Evolutionary conservation across 2,329 filamentous ascomycete species (phyloP).

Genomic region (Sarocladium brachiariae): DNA sequence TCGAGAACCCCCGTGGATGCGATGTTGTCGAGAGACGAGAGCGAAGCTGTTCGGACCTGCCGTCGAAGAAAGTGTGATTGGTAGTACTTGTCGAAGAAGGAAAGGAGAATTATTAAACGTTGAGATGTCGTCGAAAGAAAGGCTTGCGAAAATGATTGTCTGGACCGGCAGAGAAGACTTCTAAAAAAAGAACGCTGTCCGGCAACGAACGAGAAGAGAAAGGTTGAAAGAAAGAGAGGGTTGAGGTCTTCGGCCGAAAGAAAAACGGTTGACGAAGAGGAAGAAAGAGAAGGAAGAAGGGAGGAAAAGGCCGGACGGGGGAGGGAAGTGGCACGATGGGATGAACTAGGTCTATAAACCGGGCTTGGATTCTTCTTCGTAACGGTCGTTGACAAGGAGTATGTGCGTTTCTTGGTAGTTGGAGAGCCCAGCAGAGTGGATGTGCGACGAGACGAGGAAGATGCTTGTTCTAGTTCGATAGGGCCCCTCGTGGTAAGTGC

Average conservation of each 20-base stretch:
- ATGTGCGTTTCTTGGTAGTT: background rate
- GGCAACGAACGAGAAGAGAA: constrained; percentile 9
- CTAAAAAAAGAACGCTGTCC: constrained; percentile 12
- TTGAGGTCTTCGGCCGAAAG: constrained; percentile 10
- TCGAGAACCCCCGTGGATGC: background rate
- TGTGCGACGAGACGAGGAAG: background rate
- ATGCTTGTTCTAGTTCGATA: background rate
- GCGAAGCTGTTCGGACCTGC: constrained; percentile 10
- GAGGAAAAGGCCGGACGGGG: constrained; percentile 2
- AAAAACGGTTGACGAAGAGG: constrained; percentile 8
- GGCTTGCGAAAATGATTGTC: background rate
- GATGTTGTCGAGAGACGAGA: background rate
- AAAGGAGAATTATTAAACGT: background rate
- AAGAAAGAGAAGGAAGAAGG: constrained; percentile 12
- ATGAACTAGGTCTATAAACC: constrained; percentile 8
- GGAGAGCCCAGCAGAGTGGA: background rate
- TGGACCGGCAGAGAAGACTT: constrained; percentile 8
- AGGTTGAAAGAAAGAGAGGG: constrained; percentile 3
- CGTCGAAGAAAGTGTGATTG: background rate
- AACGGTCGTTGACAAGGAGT: background rate
- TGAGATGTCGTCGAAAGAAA: background rate
- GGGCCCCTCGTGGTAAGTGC: background rate
- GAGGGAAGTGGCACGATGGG: constrained; percentile 2
- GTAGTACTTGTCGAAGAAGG: background rate
- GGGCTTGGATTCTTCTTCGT: background rate